These are phyloP conservation scores for Scenedesmus sp. DNA, from an alignment of 163 green algal species.

Conservation along the genomic window DNA sequence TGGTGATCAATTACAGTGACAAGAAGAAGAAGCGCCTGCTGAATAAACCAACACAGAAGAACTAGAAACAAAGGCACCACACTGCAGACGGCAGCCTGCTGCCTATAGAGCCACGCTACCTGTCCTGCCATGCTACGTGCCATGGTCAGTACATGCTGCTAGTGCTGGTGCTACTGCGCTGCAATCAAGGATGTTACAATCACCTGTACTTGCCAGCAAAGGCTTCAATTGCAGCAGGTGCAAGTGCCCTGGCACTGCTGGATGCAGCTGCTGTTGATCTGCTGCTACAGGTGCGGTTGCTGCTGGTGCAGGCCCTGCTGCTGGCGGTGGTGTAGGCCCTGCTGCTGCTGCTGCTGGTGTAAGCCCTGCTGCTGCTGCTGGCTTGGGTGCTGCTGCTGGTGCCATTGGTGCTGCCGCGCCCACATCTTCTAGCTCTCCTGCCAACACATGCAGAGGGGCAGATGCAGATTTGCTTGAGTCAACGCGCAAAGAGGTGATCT, in stretches of 20 bases:
- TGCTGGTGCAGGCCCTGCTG: conserved; percentile 32
- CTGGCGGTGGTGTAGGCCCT: neutral
- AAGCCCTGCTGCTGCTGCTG: conserved; percentile 22
- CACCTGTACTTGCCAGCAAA: conserved; percentile 59
- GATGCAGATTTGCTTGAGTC: neutral
- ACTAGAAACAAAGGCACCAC: too few species aligned
- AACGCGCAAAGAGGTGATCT: neutral
- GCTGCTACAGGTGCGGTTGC: neutral
- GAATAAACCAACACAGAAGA: too few species aligned
- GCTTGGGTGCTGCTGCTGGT: neutral
- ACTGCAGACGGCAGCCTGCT: neutral
- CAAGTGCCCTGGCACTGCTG: neutral
- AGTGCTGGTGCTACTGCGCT: neutral
- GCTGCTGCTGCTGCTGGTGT: conserved; percentile 19
- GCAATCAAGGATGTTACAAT: neutral
- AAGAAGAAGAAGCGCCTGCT: too few species aligned
- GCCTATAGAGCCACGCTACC: too few species aligned
- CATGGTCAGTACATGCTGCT: neutral
- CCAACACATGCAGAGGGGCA: neutral
- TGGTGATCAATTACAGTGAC: too few species aligned
- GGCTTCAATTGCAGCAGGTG: conserved; percentile 37
- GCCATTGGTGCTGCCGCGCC: neutral
- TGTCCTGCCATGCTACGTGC: neutral
- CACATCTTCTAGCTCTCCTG: conserved; percentile 22
- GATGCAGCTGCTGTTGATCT: neutral